Evolutionary conservation across 352 stramenopile genomes (phyloP).

Genomic region (Blastocystis sp.): DNA sequence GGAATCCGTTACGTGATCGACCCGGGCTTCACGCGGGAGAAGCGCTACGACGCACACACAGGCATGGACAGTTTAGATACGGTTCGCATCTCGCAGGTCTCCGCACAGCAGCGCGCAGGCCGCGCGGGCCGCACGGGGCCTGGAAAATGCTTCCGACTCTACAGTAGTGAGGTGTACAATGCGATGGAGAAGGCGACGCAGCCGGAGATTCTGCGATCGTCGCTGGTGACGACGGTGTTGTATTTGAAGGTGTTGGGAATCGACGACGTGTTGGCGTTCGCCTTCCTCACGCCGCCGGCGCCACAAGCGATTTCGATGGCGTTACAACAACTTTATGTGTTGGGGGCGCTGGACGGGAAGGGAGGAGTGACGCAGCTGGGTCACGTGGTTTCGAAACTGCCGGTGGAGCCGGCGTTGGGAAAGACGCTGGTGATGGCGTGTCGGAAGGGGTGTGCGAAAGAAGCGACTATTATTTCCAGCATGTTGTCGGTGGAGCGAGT

Average conservation of each 20-base stretch:
- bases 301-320: conserved; percentile 72
- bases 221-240: conserved; percentile 69
- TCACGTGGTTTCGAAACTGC: conserved; percentile 72
- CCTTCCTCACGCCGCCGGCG: conserved; percentile 83
- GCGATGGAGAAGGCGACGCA: conserved; percentile 57
- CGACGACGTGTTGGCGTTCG: conserved; percentile 79
- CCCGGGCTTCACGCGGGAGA: conserved; percentile 79
- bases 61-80: conserved; percentile 77
- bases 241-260: conserved; percentile 75
- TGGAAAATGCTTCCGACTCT: conserved; percentile 86
- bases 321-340: conserved; percentile 68
- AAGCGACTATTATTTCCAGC: conserved; percentile 68
- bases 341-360: conserved; percentile 64
- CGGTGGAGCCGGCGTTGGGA: conserved; percentile 74
- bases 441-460: conserved; percentile 64
- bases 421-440: conserved; percentile 70
- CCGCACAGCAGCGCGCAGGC: conserved; percentile 75
- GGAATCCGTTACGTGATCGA: conserved; percentile 90
- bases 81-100: conserved; percentile 66
- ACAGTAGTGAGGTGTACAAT: conserved; percentile 64
- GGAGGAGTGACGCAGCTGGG: conserved; percentile 67
- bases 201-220: conserved; percentile 69
- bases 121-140: conserved; percentile 77
- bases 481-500: conserved; percentile 75
- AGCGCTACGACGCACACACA: conserved; percentile 73